A percentile compares a stretch with the other conserved stretches of the same genome.
Evolutionary conservation across 345 rosid species (phyloP).

Genomic region (Salix koriyanagi): DNA sequence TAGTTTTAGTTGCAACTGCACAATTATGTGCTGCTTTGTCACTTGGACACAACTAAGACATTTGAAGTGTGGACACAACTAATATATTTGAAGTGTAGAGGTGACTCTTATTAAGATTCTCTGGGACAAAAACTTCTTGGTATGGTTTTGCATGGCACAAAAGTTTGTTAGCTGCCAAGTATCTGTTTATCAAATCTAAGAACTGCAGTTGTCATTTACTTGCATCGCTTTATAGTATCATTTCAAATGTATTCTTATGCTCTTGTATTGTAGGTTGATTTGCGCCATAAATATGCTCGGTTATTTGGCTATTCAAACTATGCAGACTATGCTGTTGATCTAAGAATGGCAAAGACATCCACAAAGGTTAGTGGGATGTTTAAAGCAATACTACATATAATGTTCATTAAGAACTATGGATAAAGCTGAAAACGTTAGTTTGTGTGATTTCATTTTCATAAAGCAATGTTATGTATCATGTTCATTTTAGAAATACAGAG

Average conservation of each 20-base stretch:
- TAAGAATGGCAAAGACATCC: conserved; percentile 79
- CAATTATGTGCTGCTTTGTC: background rate
- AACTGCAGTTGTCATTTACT: too few relatives aligned
- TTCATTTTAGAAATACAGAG: too few relatives aligned
- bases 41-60: background rate
- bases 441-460: background rate
- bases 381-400: background rate
- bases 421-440: background rate
- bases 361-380: conserved; percentile 53
- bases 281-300: conserved; percentile 82
- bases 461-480: too few relatives aligned
- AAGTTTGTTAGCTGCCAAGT: too few relatives aligned
- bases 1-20: background rate
- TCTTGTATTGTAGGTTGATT: conserved; percentile 50
- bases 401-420: background rate
- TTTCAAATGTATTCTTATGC: conserved; percentile 4
- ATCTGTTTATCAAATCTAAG: too few relatives aligned
- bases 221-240: too few relatives aligned
- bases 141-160: background rate
- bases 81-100: background rate
- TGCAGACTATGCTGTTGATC: conserved; percentile 77
- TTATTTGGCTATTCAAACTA: conserved; percentile 80
- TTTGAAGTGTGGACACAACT: background rate
- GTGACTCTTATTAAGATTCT: background rate
- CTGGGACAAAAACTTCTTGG: background rate